Percentiles rank a stretch among this genome's conserved stretches.
Conservation (phyloP, 176 grass and related monocot species). For the Bonia amplexicaulis region DNA sequence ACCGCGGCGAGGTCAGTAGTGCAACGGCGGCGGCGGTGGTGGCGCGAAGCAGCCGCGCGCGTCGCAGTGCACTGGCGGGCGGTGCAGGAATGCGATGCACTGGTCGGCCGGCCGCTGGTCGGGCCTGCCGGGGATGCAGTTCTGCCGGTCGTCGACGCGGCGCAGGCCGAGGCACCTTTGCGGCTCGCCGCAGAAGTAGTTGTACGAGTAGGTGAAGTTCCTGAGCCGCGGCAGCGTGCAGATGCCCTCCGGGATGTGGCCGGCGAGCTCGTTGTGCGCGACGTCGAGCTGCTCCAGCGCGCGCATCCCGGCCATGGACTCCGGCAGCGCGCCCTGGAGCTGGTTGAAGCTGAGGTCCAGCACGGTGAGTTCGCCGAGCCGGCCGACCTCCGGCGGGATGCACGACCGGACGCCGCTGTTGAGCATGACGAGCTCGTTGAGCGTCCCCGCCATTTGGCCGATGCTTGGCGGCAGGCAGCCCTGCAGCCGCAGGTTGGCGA, state of each 20-base stretch:
- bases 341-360: slow-evolving; percentile 74
- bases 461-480: slow-evolving; percentile 60
- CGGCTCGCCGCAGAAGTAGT: slow-evolving; percentile 74
- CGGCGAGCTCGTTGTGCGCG: slow-evolving; percentile 65
- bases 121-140: slow-evolving; percentile 58
- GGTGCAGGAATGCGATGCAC: slow-evolving; percentile 65
- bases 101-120: slow-evolving; percentile 54
- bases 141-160: slow-evolving; percentile 54
- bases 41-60: slow-evolving; percentile 54
- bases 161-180: slow-evolving; percentile 39
- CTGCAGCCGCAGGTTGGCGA: slow-evolving; percentile 44
- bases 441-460: slow-evolving; percentile 38
- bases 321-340: slow-evolving; percentile 53
- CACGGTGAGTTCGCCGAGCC: slow-evolving; percentile 45
- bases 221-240: slow-evolving; percentile 58
- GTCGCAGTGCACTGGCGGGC: slow-evolving; percentile 47
- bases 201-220: slow-evolving; percentile 87
- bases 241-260: slow-evolving; percentile 51
- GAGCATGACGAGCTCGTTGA: slow-evolving; percentile 68
- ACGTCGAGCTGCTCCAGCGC: slow-evolving; percentile 67
- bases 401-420: slow-evolving; percentile 60
- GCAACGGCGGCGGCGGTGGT: slow-evolving; percentile 17
- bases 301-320: slow-evolving; percentile 53
- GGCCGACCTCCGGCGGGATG: slow-evolving; percentile 57
- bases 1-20: slow-evolving; percentile 41